Base-by-base conservation (phyloP, 1,139 yeast genomes). In the Yamadazyma atmosphaerica region DNA sequence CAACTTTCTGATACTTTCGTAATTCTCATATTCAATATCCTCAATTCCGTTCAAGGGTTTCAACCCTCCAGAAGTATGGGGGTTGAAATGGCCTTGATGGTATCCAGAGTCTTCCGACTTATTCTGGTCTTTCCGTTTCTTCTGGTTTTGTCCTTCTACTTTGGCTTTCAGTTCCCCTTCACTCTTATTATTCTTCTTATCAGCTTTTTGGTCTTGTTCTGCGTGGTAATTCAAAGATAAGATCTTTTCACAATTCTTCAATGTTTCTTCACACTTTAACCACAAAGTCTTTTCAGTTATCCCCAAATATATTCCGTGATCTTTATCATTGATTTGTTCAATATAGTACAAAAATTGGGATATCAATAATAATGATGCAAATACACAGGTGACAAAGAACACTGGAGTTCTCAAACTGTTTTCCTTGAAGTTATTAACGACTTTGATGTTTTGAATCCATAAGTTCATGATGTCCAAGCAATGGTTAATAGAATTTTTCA, bases 381-480 rank as follows among this genome's bases (percentile, higher is more conserved):
- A 81, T 19, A 83, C 70, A 54, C 86, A 81, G 1, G 86, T 80
- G 31, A 83, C 74, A 51, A 84, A 82, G 55, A 83, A 82, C 13
- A 83, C 84, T 2, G 92, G 92, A 0, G 90, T 83, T 48, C 87
- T 68, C 36, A 82, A 72, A 0, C 86, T 75, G 0, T 84, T 79
- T 51, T 77, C 76, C 43, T 77, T 80, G 2, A 83, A 79, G 55
- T 82, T 83, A 40, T 77, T 75, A 19, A 74, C 74, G 35, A 79
- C 76, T 11, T 81, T 74, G 21, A 83, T 81, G 36, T 82, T 79
- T 45, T 81, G 83, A 34, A 78, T 75, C 92, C 92, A 84, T 34
- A 83, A 63, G 41, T 79, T 76, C 41, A 84, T 65, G 19, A 83
- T 76, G 42, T 78, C 83, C 32, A 81, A 58, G 3, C 84, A 75